phyloP scores from a whole-genome alignment of 495 filamentous ascomycete species.

The Eremomyces bilateralis region DNA sequence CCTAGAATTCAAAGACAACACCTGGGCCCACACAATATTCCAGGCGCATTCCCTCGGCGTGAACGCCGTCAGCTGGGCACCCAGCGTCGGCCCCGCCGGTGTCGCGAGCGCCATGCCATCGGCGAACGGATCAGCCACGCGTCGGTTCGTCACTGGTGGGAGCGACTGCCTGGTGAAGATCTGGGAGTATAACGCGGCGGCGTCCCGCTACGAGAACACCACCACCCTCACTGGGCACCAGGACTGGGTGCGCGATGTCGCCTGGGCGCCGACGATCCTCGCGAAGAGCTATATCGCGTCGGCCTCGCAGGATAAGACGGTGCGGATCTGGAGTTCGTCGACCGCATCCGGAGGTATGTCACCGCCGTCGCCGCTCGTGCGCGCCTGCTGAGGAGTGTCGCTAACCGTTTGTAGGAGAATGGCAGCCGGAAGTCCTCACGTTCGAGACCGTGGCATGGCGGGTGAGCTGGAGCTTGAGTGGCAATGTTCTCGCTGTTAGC shows the following conservation, averaged over 20 bases:
- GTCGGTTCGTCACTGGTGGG: constrained; percentile 82
- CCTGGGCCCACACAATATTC: constrained; percentile 67
- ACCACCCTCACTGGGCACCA: constrained; percentile 50
- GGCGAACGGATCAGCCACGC: constrained; percentile 29
- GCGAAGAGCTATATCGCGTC: constrained; percentile 89
- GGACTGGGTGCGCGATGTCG: constrained; percentile 96
- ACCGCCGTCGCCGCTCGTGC: neutral
- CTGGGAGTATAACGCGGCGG: constrained; percentile 42
- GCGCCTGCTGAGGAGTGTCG: neutral
- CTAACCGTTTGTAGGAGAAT: constrained; percentile 28
- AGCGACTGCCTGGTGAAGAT: constrained; percentile 84
- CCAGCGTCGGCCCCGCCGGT: constrained; percentile 54
- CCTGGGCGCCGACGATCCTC: constrained; percentile 84
- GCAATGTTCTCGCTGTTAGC: constrained; percentile 85
- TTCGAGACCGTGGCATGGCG: constrained; percentile 87
- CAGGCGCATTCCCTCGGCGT: constrained; percentile 80
- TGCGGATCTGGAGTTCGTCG: constrained; percentile 78
- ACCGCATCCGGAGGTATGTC: constrained; percentile 11
- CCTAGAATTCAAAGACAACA: constrained; percentile 88
- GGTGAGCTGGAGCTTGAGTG: constrained; percentile 93
- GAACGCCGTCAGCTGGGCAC: constrained; percentile 91
- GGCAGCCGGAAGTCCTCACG: constrained; percentile 60
- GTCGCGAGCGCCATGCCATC: constrained; percentile 46
- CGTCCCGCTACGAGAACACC: constrained; percentile 29
- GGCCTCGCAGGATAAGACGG: constrained; percentile 88